Conservation (phyloP, 1,284 basidiomycete genomes). For the Leccinum angustisporum region DNA sequence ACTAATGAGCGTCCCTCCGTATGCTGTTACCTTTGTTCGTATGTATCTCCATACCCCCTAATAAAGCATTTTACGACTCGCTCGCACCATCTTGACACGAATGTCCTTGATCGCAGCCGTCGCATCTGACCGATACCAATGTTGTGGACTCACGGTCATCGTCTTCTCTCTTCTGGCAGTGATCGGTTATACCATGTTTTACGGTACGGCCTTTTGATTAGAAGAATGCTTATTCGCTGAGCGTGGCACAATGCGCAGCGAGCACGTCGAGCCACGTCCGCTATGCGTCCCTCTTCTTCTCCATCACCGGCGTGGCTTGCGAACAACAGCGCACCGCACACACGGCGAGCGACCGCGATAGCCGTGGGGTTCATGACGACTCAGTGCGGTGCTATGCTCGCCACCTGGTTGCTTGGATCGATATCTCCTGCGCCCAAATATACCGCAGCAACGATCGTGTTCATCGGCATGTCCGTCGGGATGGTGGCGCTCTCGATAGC, state of each 20-base stretch:
- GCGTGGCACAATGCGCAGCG: constrained; percentile 5
- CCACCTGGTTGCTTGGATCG: constrained; percentile 52
- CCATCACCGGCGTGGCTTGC: constrained; percentile 54
- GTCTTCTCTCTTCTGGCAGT: constrained; percentile 38
- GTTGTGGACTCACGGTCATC: constrained; percentile 42
- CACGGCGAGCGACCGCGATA: constrained; percentile 53
- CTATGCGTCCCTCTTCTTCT: constrained; percentile 54
- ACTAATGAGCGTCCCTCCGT: constrained; percentile 51
- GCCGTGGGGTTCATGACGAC: constrained; percentile 50
- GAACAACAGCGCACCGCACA: constrained; percentile 61
- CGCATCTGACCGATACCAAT: constrained; percentile 45
- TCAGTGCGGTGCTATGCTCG: constrained; percentile 57
- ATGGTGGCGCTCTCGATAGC: constrained; percentile 33
- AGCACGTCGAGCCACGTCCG: constrained; percentile 36
- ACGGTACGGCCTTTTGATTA: constrained; percentile 34
- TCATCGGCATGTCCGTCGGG: constrained; percentile 37
- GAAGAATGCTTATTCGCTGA: background rate
- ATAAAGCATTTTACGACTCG: background rate
- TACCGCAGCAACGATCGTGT: constrained; percentile 39
- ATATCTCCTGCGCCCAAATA: constrained; percentile 45
- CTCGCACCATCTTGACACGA: constrained; percentile 13
- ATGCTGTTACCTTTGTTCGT: constrained; percentile 43
- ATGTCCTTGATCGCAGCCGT: constrained; percentile 41
- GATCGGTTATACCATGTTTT: constrained; percentile 51
- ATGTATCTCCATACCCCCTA: background rate